A percentile compares a stretch with the other conserved stretches of the same genome.
Evolutionary conservation across 805 yeast species (phyloP).

Genomic region (Alloascoidea hylecoeti): DNA sequence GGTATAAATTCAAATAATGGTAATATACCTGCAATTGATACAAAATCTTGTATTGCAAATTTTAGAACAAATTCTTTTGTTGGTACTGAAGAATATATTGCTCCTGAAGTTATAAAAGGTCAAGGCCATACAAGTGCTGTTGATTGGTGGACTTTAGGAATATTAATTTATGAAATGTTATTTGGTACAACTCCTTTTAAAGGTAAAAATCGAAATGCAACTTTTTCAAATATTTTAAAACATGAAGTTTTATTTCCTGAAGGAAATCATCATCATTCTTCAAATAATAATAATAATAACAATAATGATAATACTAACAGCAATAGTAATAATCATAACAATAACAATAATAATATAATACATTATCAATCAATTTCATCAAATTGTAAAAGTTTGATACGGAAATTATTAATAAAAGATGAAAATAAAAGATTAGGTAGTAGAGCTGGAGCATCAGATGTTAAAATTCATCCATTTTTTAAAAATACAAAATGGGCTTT

Average conservation of each 20-base stretch:
- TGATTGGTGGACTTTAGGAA: conserved; percentile 99
- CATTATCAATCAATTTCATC: conserved; percentile 42
- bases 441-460: conserved; percentile 88
- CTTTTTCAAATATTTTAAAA: conserved; percentile 79
- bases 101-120: conserved; percentile 96
- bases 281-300: conserved; percentile 9
- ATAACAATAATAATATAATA: conserved; percentile 13
- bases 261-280: too few relatives aligned
- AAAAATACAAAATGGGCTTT: conserved; percentile 93
- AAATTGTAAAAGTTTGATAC: conserved; percentile 64
- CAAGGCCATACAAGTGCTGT: conserved; percentile 97
- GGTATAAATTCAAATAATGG: conserved; percentile 14
- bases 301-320: too few relatives aligned
- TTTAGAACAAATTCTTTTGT: conserved; percentile 96
- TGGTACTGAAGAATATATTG: conserved; percentile 97
- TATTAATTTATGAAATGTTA: conserved; percentile 84
- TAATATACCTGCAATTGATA: conserved; percentile 60
- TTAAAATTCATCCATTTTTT: conserved; percentile 84
- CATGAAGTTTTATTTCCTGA: conserved; percentile 75
- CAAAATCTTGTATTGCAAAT: conserved; percentile 90
- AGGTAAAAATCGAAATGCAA: conserved; percentile 77
- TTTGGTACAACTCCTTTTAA: conserved; percentile 95
- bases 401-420: conserved; percentile 75
- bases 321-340: too few relatives aligned
- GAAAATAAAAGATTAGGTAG: conserved; percentile 85